Conservation (phyloP, 2,329 filamentous ascomycete genomes). For the Venturia effusa region DNA sequence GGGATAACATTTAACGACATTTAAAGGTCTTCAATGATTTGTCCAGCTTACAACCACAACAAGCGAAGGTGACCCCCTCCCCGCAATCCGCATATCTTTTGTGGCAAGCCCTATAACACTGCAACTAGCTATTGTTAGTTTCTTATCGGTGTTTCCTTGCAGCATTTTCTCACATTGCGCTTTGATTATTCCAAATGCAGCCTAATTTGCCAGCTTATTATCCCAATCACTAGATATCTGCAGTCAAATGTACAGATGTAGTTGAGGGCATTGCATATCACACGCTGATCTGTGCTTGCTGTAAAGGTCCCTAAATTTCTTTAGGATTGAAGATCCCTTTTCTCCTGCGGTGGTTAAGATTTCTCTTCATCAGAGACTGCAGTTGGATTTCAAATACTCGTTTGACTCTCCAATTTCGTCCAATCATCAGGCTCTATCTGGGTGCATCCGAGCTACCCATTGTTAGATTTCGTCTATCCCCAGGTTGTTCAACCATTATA, state of each 20-base stretch:
- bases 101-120: background rate
- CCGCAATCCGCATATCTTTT: background rate
- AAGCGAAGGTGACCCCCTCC: background rate
- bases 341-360: background rate
- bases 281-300: background rate
- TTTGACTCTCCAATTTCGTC: background rate
- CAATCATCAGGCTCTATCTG: background rate
- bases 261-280: background rate
- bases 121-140: background rate
- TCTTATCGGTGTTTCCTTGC: background rate
- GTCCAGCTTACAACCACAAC: background rate
- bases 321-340: background rate
- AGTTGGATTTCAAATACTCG: background rate
- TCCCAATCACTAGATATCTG: background rate
- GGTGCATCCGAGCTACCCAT: background rate
- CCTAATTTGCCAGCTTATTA: background rate
- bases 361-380: background rate
- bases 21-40: background rate
- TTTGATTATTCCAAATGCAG: background rate
- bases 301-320: background rate
- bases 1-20: slow-evolving; percentile 3
- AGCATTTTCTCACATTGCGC: background rate
- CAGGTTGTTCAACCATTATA: background rate
- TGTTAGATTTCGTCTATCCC: background rate
- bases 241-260: background rate